Evolutionary conservation across 1,139 yeast species (phyloP), one percentile per base, ranked within the genome.

Genomic region (Hansenula anomala): DNA sequence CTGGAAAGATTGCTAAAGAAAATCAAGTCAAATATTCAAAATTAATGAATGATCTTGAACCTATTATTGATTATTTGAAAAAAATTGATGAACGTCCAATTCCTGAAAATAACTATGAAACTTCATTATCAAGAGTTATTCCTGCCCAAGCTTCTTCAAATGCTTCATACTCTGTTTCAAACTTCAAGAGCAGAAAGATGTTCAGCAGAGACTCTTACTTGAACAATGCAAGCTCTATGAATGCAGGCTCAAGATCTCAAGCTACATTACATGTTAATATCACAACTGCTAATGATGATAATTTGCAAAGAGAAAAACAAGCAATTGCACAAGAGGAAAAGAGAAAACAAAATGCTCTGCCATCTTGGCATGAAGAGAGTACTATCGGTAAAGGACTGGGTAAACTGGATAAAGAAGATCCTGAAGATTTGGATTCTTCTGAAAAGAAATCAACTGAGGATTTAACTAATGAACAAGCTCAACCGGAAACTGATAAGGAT

Each of bases 361-460:
- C 99, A 11, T 81, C 95, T 19, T 92, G 99, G 99, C 96, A 92
- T 59, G 76, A 84, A 49, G 82, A 82, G 50, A 80, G 94, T 54
- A 89, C 98, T 1, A 94, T 92, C 47, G 96, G 95, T 32, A 67
- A 75, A 46, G 67, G 69, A 2, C 59, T 75, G 47, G 86, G 83
- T 36, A 73, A 69, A 48, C 52, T 76, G 47, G 79, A 74, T 44
- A 69, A 64, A 22, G 57, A 54, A 30, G 53, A 39, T 11, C 42
- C 46, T 49, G 78, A 80, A 5, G 71, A 73, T 75, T 71, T 3
- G 15, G 17, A 32, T 3, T 66, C 72, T 32, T 73, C 66, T 16
- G 75, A 70, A 13, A 72, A 68, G 15, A 72, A 69, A 6, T 73
- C 67, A 13, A 75, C 66, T 23, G 69, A 64, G 15, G 66, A 13